Base-by-base conservation (phyloP, 225 moss, liverwort and hornwort genomes). In the Ulota crispa region DNA sequence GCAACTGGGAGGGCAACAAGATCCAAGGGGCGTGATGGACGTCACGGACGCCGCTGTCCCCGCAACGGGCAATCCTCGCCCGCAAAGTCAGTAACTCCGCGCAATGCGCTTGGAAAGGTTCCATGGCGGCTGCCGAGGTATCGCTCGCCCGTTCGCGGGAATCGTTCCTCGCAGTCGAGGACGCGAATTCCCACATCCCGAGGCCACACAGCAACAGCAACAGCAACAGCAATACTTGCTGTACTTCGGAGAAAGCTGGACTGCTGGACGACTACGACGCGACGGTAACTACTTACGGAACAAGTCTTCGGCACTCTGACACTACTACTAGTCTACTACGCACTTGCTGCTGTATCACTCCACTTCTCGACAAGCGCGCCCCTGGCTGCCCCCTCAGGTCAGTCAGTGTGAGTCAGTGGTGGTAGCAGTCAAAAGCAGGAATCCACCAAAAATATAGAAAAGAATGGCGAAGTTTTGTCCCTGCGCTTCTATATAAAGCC, bases 401-500 rank as follows among this genome's bases (percentile, higher is more conserved):
- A 45, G 42, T 42, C 42, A 45, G 45, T 43, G 43, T 45, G 14
- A 70, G 70, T 85, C 85, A 70, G 76, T 64, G 34, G 70, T 45
- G 14, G 64, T 32, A 57, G 45, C 65, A 43, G 81, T 81, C 74
- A 75, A 75, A 75, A 75, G 75, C 61, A 75, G 75, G 75, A 75
- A 75, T 75, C 42, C 39, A 21, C 60, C 26, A 21, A 75, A 61
- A 27, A 28, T 45, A 50, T 50, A 20, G 21, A 24, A 28, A 2
- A 28, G 30, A 75, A 24, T 2, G 9, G 27, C 47, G 37, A 20
- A 24, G 19, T 52, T 50, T 20, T 32, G 45, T 59, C 32, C 47
- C 70, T 28, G 70, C 21, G 78, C 55, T 60, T 81, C 87, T 87
- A 84, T 84, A 84, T 84, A 87, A 84, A 87, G 80, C 50, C 77